Base-by-base conservation (phyloP, 2,329 filamentous ascomycete genomes). In the Phoma herbarum region DNA sequence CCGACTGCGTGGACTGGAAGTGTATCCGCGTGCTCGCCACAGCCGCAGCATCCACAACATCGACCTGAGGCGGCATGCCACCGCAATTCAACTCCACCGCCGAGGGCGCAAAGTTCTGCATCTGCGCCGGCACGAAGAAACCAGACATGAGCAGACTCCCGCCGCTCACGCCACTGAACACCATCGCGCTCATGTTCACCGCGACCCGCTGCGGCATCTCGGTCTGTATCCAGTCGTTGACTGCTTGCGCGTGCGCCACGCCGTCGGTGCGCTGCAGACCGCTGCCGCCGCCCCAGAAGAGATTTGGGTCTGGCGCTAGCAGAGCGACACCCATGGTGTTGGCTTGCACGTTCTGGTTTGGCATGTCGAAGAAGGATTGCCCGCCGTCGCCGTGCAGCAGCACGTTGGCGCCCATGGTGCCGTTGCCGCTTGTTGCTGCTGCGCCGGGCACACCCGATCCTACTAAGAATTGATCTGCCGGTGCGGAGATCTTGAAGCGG, bases 351-450 rank as follows among this genome's bases (percentile, higher is more conserved):
- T 78, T 80, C 64, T 85, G 82, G 71, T 85, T 85, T 33, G 83
- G 83, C 74, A 85, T 84, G 68, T 84, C 83, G 72, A 84, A 84
- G 78, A 85, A 86, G 12, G 82, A 85, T 65, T 85, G 82, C 7
- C 85, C 85, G 41, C 85, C 85, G 67, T 87, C 85, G 48, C 85
- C 85, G 69, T 87, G 85, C 3, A 87, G 79, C 33, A 87, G 80
- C 14, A 87, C 81, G 64, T 87, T 87, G 7, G 85, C 77, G 48
- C 73, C 74, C 28, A 84, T 74, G 6, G 73, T 71, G 33, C 75
- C 74, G 37, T 72, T 70, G 2, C 69, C 42, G 12, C 73, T 70
- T 2, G 74, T 73, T 29, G 75, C 74, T 22, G 72, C 66, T 16
- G 76, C 83, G 33, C 83, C 84, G n/a, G 77, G 68, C 1, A 86